These are phyloP conservation scores for Exophiala oligosperma DNA, from an alignment of 2,329 filamentous ascomycete species.

Conservation along the genomic window DNA sequence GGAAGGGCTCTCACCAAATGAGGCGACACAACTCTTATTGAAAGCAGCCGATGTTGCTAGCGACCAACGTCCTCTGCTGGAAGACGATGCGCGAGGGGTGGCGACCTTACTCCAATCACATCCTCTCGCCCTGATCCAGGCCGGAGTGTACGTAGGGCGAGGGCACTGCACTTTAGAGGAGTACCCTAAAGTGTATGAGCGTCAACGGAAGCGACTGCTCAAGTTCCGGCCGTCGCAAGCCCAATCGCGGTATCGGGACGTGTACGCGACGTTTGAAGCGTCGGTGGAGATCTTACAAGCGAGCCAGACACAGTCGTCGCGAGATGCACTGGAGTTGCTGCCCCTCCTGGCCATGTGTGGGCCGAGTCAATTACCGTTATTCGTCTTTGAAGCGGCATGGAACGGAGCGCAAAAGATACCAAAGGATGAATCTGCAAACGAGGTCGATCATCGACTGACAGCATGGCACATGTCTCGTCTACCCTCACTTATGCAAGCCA, in stretches of 20 bases:
- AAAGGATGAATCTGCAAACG: background rate
- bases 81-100: constrained; percentile 15
- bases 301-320: background rate
- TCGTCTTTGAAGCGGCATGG: constrained; percentile 35
- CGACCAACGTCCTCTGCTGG: background rate
- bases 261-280: constrained; percentile 41
- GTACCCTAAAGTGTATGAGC: constrained; percentile 29
- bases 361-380: constrained; percentile 30
- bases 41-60: constrained; percentile 5
- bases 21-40: constrained; percentile 16
- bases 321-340: constrained; percentile 34
- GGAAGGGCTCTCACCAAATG: constrained; percentile 5
- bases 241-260: constrained; percentile 35
- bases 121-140: constrained; percentile 25
- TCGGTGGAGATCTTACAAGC: constrained; percentile 32
- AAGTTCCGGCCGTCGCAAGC: constrained; percentile 31
- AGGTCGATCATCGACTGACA: constrained; percentile 6
- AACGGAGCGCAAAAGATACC: constrained; percentile 11
- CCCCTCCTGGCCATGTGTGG: constrained; percentile 33
- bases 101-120: constrained; percentile 20
- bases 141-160: constrained; percentile 31
- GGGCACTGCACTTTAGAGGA: constrained; percentile 30
- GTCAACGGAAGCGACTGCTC: constrained; percentile 33
- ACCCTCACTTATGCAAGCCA: constrained; percentile 20
- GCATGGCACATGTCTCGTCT: constrained; percentile 25